Conservation (phyloP, 495 filamentous ascomycete species). For the Penicillium verhagenii region DNA sequence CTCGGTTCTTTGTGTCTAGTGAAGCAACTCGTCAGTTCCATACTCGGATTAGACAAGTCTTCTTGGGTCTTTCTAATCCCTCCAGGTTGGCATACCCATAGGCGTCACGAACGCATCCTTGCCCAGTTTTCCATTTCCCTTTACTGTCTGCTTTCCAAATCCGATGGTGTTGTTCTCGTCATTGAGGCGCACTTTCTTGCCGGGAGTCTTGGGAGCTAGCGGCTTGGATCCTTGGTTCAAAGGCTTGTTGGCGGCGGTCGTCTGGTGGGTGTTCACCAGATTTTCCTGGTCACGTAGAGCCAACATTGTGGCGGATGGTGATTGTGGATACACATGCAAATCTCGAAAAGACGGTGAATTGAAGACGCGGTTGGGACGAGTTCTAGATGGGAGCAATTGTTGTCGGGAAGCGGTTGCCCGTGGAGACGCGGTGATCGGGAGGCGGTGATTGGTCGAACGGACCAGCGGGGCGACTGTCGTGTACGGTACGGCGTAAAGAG, state of each 20-base stretch:
- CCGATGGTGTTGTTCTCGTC: slow-evolving; percentile 77
- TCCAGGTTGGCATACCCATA: slow-evolving; percentile 56
- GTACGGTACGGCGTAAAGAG: slow-evolving; percentile 17
- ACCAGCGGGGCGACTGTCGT: slow-evolving; percentile 19
- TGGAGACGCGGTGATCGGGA: slow-evolving; percentile 41
- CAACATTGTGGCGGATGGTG: slow-evolving; percentile 58
- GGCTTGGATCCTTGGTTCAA: slow-evolving; percentile 65
- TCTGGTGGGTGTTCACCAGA: slow-evolving; percentile 70
- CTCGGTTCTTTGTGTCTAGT: slow-evolving; percentile 67
- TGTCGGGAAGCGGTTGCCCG: slow-evolving; percentile 43
- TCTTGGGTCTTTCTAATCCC: not conserved
- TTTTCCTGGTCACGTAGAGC: slow-evolving; percentile 91
- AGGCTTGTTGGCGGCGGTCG: slow-evolving; percentile 73
- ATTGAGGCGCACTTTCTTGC: slow-evolving; percentile 79
- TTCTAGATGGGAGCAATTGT: slow-evolving; percentile 15
- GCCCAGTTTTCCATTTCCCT: slow-evolving; percentile 55
- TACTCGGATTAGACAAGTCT: not conserved
- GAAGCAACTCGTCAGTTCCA: slow-evolving; percentile 24
- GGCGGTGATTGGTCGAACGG: slow-evolving; percentile 19
- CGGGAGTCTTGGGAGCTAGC: slow-evolving; percentile 75
- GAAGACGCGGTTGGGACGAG: slow-evolving; percentile 2
- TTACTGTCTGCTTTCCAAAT: slow-evolving; percentile 64
- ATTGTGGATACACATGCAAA: slow-evolving; percentile 26
- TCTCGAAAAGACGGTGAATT: slow-evolving; percentile 1
- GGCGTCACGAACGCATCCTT: slow-evolving; percentile 80